Base-by-base conservation (phyloP, 2,329 filamentous ascomycete genomes). In the Drechslerella coelobrocha region DNA sequence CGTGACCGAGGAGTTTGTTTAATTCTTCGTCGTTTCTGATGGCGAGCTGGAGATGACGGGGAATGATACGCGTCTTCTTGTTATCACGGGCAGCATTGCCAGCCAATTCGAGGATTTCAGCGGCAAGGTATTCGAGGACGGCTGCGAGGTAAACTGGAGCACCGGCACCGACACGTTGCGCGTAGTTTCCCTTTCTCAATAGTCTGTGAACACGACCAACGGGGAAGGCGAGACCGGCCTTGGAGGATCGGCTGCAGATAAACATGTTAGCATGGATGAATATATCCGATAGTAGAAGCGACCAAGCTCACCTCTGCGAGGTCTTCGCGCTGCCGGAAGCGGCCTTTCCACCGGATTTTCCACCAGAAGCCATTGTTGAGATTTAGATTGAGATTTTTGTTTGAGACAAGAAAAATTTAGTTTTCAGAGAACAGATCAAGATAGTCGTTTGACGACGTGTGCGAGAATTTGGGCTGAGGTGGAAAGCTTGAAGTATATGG, bases 21-120 rank as follows among this genome's bases (percentile, higher is more conserved):
- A 87, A 97, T 93, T 82, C 97, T 93, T 76, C 75, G 71, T 76
- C 75, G 53, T 76, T 76, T 61, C 94, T 89, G 85, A 99, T 99
- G 83, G 94, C 94, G 77, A 99, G 91, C 85, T 99, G 94, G 51
- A 99, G 88, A 83, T 99, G 94, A 82, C 94, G 92, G 75, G 94
- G 94, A 73, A 97, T 99, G 84, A 99, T 99, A 89, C 94, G 92
- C 75, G 93, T 99, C 90, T 97, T 97, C 91, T 99, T 99, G 89
- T 97, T 97, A 84, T 99, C 94, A 78, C 94, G 93, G 74, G 94
- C 94, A 78, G 94, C 94, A 82, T 99, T 99, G 78, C 94, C 94
- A 81, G 94, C 94, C 83, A 99, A 84, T 84, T 99, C 94, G 79
- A 99, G 92, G 77, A 99, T 97, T 85, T 99, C 94, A 76, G 94